Evolutionary conservation across 129 eudicot genomes (phyloP).

Genomic region (Silybum marianum): DNA sequence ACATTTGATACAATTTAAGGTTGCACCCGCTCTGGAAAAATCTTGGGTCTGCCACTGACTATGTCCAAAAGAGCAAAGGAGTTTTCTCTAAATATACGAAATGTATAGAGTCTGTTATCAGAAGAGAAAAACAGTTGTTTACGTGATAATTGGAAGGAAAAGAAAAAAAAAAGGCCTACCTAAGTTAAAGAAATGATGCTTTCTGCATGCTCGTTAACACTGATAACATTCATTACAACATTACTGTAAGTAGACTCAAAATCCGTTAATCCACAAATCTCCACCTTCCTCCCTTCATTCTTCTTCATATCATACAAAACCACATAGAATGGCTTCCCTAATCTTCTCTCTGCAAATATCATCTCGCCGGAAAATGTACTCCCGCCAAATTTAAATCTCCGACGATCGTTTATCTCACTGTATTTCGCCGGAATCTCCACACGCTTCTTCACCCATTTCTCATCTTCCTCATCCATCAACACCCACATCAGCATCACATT

Average conservation of each 20-base stretch:
- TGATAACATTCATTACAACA: constrained; percentile 22
- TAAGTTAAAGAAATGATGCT: constrained; percentile 26
- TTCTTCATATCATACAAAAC: constrained; percentile 32
- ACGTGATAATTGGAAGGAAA: too few relatives aligned
- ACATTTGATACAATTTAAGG: too few relatives aligned
- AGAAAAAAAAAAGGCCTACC: too few relatives aligned
- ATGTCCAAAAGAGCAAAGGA: too few relatives aligned
- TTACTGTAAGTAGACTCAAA: constrained; percentile 18
- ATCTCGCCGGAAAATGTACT: constrained; percentile 29
- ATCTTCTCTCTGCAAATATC: constrained; percentile 28
- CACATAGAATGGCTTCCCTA: constrained; percentile 30
- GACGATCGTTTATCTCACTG: constrained; percentile 24
- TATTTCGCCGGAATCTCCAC: constrained; percentile 23
- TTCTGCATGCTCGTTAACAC: constrained; percentile 39
- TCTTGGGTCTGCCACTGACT: too few relatives aligned
- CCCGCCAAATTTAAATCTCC: constrained; percentile 17
- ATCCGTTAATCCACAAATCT: constrained; percentile 35
- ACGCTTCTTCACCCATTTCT: constrained; percentile 33
- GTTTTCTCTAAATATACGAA: too few relatives aligned
- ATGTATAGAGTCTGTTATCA: too few relatives aligned
- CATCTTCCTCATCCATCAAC: constrained; percentile 18
- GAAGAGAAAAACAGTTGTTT: too few relatives aligned
- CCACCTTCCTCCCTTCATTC: constrained; percentile 33
- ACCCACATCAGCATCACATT: constrained; percentile 23
- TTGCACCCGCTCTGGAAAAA: too few relatives aligned